These are phyloP conservation scores for Oryza punctata DNA, from an alignment of 176 grass and related monocot species.

Conservation along the genomic window DNA sequence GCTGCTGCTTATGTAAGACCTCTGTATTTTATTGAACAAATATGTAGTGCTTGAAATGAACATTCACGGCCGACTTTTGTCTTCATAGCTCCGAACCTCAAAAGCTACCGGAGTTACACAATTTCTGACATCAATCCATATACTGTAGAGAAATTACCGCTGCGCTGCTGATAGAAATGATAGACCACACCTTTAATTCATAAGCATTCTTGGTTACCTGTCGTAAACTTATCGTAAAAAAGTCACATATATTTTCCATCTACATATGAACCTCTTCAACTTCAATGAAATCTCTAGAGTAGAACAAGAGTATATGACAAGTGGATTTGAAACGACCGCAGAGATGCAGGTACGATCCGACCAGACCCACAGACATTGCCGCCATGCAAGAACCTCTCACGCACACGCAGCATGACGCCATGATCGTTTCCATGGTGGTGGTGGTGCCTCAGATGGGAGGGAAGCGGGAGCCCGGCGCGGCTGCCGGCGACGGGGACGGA, in stretches of 20 bases:
- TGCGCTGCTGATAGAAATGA: not conserved
- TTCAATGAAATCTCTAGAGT: not conserved
- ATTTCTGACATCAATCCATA: not conserved
- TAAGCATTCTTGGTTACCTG: not conserved
- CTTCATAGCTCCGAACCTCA: not conserved
- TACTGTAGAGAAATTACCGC: not conserved
- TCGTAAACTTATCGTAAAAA: not conserved
- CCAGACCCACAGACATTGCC: too few species aligned
- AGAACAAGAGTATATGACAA: constrained; percentile 2
- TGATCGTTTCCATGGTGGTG: constrained; percentile 39
- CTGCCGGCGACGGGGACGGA: constrained; percentile 35
- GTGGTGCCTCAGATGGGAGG: constrained; percentile 45
- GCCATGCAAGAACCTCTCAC: not conserved
- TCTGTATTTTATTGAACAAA: not conserved
- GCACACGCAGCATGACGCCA: not conserved
- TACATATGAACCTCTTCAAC: not conserved
- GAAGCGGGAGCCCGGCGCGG: constrained; percentile 29
- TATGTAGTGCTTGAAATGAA: not conserved
- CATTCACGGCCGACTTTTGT: not conserved
- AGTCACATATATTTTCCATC: not conserved
- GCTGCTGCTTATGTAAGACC: not conserved
- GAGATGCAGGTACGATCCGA: constrained; percentile 96
- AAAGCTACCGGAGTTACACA: not conserved
- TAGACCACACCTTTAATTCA: not conserved
- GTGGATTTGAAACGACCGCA: constrained; percentile 3